Evolutionary conservation across 176 grass and related monocot species (phyloP).

Genomic region (Aechmea fasciata): DNA sequence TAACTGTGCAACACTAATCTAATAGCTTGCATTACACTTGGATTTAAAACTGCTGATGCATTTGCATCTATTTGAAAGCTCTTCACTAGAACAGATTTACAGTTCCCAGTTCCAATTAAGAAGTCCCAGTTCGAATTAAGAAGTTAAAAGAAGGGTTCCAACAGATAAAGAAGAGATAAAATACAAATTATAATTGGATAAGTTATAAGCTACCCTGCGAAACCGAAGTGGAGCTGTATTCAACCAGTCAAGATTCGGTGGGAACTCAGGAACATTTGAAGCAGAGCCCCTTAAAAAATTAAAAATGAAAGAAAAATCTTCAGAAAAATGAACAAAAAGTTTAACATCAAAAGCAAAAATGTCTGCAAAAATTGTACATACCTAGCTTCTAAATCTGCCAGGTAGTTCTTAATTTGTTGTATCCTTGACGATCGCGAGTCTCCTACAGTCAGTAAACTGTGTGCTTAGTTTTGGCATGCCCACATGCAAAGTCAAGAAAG

Average conservation of each 20-base stretch:
- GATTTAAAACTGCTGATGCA: too few relatives aligned
- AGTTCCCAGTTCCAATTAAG: neutral
- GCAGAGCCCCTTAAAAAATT: conserved; percentile 53
- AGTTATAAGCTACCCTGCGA: conserved; percentile 71
- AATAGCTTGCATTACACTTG: too few relatives aligned
- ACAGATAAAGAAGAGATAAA: neutral
- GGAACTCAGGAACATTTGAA: conserved; percentile 76
- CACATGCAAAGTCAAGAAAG: conserved; percentile 3
- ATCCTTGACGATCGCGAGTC: conserved; percentile 58
- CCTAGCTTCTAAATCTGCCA: conserved; percentile 81
- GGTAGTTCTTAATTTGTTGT: conserved; percentile 81
- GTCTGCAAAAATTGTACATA: conserved; percentile 34
- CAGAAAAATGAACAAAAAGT: conserved; percentile 2
- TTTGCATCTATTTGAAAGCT: too few relatives aligned
- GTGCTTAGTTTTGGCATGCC: conserved; percentile 5
- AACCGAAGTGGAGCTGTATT: conserved; percentile 91
- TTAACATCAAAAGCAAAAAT: conserved; percentile 19
- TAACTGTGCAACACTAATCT: too few relatives aligned
- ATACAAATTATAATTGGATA: conserved; percentile 20
- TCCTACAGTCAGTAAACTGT: conserved; percentile 36
- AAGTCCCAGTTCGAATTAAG: conserved; percentile 3
- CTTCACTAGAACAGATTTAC: too few relatives aligned
- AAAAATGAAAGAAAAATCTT: conserved; percentile 10
- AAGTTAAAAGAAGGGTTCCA: conserved; percentile 4
- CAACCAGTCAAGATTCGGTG: conserved; percentile 90